Percentiles rank a stretch among this genome's conserved stretches.
These are phyloP conservation scores for Fusarium paranaense DNA, from an alignment of 2,329 filamentous ascomycete species.

Conservation along the genomic window DNA sequence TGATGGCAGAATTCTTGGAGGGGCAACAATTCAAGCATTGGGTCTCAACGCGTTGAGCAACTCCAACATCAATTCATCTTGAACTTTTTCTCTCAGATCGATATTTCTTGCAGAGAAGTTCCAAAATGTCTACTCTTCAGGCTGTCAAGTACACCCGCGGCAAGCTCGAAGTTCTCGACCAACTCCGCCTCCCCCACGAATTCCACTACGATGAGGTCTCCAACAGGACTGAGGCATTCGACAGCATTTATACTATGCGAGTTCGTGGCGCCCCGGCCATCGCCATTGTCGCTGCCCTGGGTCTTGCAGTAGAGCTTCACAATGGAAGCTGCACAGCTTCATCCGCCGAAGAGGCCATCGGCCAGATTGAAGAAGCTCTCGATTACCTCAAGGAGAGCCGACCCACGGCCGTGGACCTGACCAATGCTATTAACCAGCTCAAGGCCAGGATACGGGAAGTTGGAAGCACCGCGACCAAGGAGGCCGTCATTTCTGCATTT, in stretches of 20 bases:
- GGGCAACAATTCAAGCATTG: conserved; percentile 39
- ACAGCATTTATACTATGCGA: conserved; percentile 84
- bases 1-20: conserved; percentile 49
- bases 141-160: conserved; percentile 82
- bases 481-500: conserved; percentile 75
- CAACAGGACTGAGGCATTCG: conserved; percentile 80
- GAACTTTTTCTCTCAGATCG: neutral
- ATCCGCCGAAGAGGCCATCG: conserved; percentile 68
- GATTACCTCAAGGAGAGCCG: conserved; percentile 90
- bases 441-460: conserved; percentile 70
- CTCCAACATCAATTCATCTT: neutral
- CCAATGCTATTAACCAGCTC: conserved; percentile 87
- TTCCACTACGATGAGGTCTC: conserved; percentile 81
- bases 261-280: conserved; percentile 90
- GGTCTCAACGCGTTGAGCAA: neutral
- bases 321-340: conserved; percentile 60
- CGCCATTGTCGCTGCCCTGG: conserved; percentile 94
- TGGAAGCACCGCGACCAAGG: conserved; percentile 56
- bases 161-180: conserved; percentile 81
- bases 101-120: neutral
- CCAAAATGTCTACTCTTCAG: conserved; percentile 70
- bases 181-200: conserved; percentile 84
- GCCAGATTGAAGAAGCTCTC: conserved; percentile 80
- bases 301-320: conserved; percentile 85
- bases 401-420: conserved; percentile 94